Conservation (phyloP, 768 basidiomycete genomes). For the Suillus luteus region DNA sequence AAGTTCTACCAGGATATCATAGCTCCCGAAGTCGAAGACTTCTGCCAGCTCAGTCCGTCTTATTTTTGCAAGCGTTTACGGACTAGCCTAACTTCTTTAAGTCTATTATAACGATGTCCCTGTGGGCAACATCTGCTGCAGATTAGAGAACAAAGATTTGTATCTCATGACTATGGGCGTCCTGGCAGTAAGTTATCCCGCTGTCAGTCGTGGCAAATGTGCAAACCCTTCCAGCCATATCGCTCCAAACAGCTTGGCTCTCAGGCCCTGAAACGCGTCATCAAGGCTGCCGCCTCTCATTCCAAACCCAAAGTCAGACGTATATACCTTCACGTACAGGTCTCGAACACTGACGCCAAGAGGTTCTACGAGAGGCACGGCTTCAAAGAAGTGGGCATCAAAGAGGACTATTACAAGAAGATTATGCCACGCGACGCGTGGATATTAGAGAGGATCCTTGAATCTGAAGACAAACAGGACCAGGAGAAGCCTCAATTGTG, state of each 20-base stretch:
- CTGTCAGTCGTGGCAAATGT: conserved; percentile 16
- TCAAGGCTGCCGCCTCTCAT: conserved; percentile 61
- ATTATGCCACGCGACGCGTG: conserved; percentile 84
- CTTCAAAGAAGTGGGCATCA: conserved; percentile 66
- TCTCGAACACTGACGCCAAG: conserved; percentile 77
- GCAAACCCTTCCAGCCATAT: conserved; percentile 58
- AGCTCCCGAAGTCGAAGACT: conserved; percentile 75
- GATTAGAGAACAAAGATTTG: conserved; percentile 63
- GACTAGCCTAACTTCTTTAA: conserved; percentile 29
- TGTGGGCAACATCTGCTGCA: conserved; percentile 85
- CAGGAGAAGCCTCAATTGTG: conserved; percentile 3
- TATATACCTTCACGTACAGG: conserved; percentile 85
- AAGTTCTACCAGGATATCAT: conserved; percentile 85
- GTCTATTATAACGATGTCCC: conserved; percentile 95
- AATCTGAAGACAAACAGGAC: conserved; percentile 14
- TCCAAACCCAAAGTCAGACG: conserved; percentile 63
- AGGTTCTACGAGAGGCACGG: conserved; percentile 84
- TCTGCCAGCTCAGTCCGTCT: conserved; percentile 84
- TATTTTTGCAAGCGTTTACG: conserved; percentile 17
- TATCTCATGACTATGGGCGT: conserved; percentile 95
- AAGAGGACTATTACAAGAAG: conserved; percentile 87
- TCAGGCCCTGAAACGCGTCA: conserved; percentile 64
- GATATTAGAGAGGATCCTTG: conserved; percentile 71
- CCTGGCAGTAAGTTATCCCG: conserved; percentile 64
- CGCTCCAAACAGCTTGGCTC: conserved; percentile 78